These are phyloP conservation scores for Funneliformis mosseae DNA, from an alignment of 192 early-diverging fungal species.

Conservation along the genomic window DNA sequence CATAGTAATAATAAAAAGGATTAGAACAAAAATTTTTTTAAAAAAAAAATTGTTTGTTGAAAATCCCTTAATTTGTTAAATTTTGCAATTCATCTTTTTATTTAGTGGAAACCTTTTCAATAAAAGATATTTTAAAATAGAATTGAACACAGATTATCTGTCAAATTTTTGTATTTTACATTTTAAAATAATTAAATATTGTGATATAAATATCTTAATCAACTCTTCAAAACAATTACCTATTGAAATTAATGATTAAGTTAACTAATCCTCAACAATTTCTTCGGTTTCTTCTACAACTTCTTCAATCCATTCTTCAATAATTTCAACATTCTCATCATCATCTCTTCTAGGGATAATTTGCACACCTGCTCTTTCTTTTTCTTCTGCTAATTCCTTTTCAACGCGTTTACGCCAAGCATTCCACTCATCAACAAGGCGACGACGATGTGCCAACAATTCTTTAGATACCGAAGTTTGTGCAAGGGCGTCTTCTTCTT, in stretches of 20 bases:
- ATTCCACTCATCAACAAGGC: constrained; percentile 83
- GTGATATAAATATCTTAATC: too few species aligned
- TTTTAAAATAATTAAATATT: too few species aligned
- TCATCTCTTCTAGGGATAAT: constrained; percentile 51
- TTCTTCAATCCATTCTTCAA: constrained; percentile 89
- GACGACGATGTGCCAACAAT: constrained; percentile 72
- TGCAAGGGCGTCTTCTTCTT: constrained; percentile 83
- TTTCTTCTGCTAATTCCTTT: constrained; percentile 60
- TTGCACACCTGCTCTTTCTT: constrained; percentile 54
- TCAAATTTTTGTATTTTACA: too few species aligned
- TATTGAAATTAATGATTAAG: too few species aligned
- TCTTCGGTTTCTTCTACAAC: constrained; percentile 79
- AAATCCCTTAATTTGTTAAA: too few species aligned
- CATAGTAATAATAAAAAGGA: constrained; percentile 20
- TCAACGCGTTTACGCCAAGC: constrained; percentile 74
- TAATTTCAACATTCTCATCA: constrained; percentile 68
- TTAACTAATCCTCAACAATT: constrained; percentile 73
- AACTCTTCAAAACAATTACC: too few species aligned
- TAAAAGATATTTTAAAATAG: neutral
- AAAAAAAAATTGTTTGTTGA: neutral
- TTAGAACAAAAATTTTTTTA: too few species aligned
- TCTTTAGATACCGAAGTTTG: constrained; percentile 72
- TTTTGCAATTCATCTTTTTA: neutral
- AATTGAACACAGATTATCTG: too few species aligned
- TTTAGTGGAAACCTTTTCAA: too few species aligned